Evolutionary conservation across 2,329 filamentous ascomycete genomes (phyloP), one percentile per base, ranked within the genome.

Genomic region (Phaeophleospora eucalypticola): DNA sequence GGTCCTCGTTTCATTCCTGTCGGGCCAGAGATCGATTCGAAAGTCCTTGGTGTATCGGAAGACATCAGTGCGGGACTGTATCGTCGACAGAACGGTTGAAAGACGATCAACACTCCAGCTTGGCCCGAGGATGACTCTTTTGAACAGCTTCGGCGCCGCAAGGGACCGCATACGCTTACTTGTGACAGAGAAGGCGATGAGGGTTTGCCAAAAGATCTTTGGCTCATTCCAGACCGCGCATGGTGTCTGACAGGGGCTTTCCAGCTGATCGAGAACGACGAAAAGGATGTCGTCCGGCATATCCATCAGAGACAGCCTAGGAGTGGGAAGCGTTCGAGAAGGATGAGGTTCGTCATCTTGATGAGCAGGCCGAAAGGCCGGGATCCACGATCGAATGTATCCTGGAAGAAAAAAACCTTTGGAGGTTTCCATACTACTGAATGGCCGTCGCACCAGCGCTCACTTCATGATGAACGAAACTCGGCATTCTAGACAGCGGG

Each of bases 261-360:
- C 16, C 8, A 49, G 41, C 15, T 36, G 29, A 19, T 45, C 46
- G 18, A 49, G 17, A 15, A 49, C 37, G 2, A 49, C 10, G 10
- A 49, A 38, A 4, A 49, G 33, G 20, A 49, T 20, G 33, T 49
- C 46, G 18, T 49, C 37, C 6, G 42, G 46, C 17, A 49, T 16
- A 16, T 24, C 24, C 15, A 33, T 18, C 9, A 49, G 41, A n/a
- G 41, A 41, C 3, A 37, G n/a, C 2, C 4, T 7, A n/a, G n/a
- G n/a, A n/a, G n/a, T n/a, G n/a, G n/a, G n/a, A n/a, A n/a, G n/a
- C n/a, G n/a, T n/a, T n/a, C n/a, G n/a, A n/a, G n/a, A n/a, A n/a
- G n/a, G n/a, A n/a, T n/a, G n/a, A n/a, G n/a, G n/a, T n/a, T n/a
- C n/a, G n/a, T n/a, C n/a, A n/a, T n/a, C n/a, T n/a, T n/a, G n/a